Conservation (phyloP, 139 green algal species). For the Haematococcus lacustris region DNA sequence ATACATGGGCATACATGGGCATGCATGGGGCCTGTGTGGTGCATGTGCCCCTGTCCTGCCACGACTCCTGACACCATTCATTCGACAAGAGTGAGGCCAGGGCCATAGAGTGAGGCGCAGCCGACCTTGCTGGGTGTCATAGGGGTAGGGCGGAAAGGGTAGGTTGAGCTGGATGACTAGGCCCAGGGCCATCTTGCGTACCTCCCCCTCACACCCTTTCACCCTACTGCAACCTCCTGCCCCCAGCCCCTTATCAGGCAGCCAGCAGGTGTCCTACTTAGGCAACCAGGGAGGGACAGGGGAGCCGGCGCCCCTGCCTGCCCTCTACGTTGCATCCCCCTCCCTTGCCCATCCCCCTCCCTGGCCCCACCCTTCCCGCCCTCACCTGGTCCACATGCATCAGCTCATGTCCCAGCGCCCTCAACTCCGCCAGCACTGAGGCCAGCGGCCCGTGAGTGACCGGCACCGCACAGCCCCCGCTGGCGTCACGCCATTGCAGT, state of each 20-base stretch:
- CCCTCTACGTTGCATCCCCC: too few relatives aligned
- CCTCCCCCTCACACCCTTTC: too few relatives aligned
- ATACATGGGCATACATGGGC: not conserved
- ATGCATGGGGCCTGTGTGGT: too few relatives aligned
- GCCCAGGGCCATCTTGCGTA: too few relatives aligned
- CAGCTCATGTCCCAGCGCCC: conserved; percentile 8
- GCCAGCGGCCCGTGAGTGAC: not conserved
- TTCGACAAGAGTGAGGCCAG: not conserved
- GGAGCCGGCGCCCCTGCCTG: not conserved
- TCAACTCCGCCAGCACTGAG: conserved; percentile 5
- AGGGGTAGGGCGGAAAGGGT: not conserved
- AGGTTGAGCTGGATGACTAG: too few relatives aligned
- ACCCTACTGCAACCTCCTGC: too few relatives aligned
- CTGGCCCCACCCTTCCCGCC: too few relatives aligned
- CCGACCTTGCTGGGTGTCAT: not conserved
- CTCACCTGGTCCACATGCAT: conserved; percentile 18
- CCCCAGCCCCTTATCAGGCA: too few relatives aligned
- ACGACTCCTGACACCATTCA: not conserved
- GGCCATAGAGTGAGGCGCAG: not conserved
- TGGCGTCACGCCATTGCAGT: conserved; percentile 67
- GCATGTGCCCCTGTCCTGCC: not conserved
- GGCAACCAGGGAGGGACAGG: not conserved
- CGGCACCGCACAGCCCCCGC: conserved; percentile 45
- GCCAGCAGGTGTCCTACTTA: not conserved
- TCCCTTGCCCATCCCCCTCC: too few relatives aligned